Percentiles rank a stretch among this genome's conserved stretches.
Evolutionary conservation across 2,329 filamentous ascomycete species (phyloP).

Genomic region (Aspergillus brasiliensis): DNA sequence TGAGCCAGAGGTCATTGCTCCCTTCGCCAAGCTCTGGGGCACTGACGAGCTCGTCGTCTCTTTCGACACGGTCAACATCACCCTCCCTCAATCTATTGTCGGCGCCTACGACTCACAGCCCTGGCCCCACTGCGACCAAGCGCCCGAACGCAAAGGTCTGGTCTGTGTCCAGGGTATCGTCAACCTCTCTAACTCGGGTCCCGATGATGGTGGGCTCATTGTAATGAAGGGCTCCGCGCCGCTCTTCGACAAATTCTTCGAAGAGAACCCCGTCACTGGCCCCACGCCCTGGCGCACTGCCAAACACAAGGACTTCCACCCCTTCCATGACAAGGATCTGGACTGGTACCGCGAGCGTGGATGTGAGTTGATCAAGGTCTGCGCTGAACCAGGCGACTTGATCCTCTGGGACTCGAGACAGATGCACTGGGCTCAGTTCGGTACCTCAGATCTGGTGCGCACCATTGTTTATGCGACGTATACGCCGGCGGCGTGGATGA

Average conservation of each 20-base stretch:
- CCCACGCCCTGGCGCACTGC: conserved; percentile 4
- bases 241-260: conserved; percentile 3
- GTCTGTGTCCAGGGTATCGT: conserved; percentile 3
- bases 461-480: conserved; percentile 3
- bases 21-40: conserved; percentile 3
- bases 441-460: conserved; percentile 1
- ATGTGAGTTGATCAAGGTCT: conserved; percentile 5
- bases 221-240: neutral
- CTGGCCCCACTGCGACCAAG: conserved; percentile 6
- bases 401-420: conserved; percentile 8
- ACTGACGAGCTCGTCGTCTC: conserved; percentile 2
- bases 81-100: conserved; percentile 4
- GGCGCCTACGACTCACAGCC: conserved; percentile 3
- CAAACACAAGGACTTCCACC: conserved; percentile 8
- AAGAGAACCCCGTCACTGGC: conserved; percentile 1
- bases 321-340: neutral
- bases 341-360: conserved; percentile 1
- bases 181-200: neutral
- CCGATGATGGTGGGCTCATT: neutral
- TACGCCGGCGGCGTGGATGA: conserved; percentile 4
- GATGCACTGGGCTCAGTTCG: conserved; percentile 7
- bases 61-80: conserved; percentile 5
- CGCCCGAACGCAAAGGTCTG: neutral
- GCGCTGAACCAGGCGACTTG: conserved; percentile 1
- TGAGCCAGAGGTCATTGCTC: conserved; percentile 1